Conservation (phyloP, 1,139 yeast species). For the Protomyces lactucae-debilis region DNA sequence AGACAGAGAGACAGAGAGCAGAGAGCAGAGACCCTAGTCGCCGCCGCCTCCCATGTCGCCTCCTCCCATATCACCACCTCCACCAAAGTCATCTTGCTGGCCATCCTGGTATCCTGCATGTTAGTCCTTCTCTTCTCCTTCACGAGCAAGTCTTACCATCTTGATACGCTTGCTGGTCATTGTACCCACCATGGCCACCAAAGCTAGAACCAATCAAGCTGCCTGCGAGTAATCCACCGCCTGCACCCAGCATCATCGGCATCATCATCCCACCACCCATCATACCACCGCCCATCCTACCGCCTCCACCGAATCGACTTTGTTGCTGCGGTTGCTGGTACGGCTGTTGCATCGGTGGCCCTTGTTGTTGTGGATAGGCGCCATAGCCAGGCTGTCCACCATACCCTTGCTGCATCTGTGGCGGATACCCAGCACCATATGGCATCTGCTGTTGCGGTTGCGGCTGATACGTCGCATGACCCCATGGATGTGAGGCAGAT, state of each 20-base stretch:
- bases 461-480: background rate
- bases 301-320: constrained; percentile 35
- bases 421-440: background rate
- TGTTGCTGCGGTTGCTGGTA: constrained; percentile 36
- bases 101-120: constrained; percentile 19
- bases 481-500: background rate
- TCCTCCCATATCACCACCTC: constrained; percentile 35
- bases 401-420: background rate
- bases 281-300: constrained; percentile 40
- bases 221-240: constrained; percentile 79
- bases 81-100: constrained; percentile 33
- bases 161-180: background rate
- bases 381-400: constrained; percentile 30
- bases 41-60: constrained; percentile 32
- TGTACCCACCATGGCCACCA: background rate
- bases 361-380: constrained; percentile 22
- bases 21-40: background rate
- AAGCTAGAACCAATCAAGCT: constrained; percentile 43
- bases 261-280: background rate
- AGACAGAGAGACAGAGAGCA: background rate
- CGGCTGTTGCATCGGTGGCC: constrained; percentile 30
- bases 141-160: background rate
- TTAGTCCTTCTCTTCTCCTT: background rate
- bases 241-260: constrained; percentile 58
- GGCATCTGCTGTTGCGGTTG: constrained; percentile 31